Base-by-base conservation (phyloP, 2,329 filamentous ascomycete genomes). In the Aspergillus pseudoterreus region DNA sequence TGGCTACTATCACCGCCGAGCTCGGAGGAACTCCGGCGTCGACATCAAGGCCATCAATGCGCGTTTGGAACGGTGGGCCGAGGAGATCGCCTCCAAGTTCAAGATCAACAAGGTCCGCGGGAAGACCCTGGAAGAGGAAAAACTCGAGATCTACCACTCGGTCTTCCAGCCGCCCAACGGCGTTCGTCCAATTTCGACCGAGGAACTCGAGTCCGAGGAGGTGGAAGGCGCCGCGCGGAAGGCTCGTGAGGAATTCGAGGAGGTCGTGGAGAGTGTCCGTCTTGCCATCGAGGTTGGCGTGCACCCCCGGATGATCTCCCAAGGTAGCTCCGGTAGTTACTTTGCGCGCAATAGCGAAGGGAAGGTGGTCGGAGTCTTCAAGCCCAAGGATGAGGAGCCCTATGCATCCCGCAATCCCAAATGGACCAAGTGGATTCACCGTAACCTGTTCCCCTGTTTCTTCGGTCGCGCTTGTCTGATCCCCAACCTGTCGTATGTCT, bases 351-450 rank as follows among this genome's bases (percentile, higher is more conserved):
- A 96, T 63, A 83, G 83, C 1, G 87, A 92, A 51, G 94, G 94
- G 47, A 96, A 95, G 75, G 90, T 96, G 14, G 90, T 99, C 4
- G 94, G 92, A 33, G 94, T 99, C 4, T 99, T 99, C 76, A 99
- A 99, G 71, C 94, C 94, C 39, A 99, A 99, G 74, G 94, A 99
- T 63, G 94, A 99, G 74, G 95, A 99, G 71, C 94, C 94, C 1
- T 99, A 96, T 67, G 94, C 94, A 1, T 94, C 90, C 30, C 88
- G 90, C 61, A 99, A 99, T 67, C 94, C 94, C 5, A 99, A 99
- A 71, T 97, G 92, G 92, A 97, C 95, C 62, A 99, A 99, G 74
- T 99, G 94, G 94, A 92, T 99, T 75, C 94, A 99, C 71, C 82
- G 94, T 57, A 99, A 99, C 69, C 70, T 99, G 58, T 97, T 99